These are phyloP conservation scores for Aspergillus ibericus DNA, from an alignment of 2,329 filamentous ascomycete genomes.

Conservation along the genomic window DNA sequence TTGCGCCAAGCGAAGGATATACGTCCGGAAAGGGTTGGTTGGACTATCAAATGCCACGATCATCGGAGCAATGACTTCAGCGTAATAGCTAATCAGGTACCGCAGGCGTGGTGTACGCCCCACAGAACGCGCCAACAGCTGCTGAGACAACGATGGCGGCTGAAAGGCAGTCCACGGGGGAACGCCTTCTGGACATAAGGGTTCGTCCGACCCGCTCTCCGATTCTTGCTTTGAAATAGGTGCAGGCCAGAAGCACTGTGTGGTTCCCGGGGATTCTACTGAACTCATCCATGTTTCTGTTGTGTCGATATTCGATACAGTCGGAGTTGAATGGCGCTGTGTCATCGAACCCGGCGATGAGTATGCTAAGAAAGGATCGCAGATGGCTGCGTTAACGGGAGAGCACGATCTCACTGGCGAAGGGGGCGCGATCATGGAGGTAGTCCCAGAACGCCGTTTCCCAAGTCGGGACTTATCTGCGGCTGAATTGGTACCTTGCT, in stretches of 20 bases:
- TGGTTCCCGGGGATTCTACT: neutral
- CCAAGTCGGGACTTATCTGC: neutral
- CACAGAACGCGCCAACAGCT: constrained; percentile 49
- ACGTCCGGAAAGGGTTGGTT: constrained; percentile 79
- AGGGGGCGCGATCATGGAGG: neutral
- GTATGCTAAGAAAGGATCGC: neutral
- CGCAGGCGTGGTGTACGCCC: constrained; percentile 73
- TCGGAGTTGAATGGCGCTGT: neutral
- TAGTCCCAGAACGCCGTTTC: neutral
- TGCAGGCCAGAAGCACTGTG: neutral
- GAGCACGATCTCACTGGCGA: neutral
- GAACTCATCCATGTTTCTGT: neutral
- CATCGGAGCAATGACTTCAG: constrained; percentile 85
- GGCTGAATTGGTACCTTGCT: neutral
- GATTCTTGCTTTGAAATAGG: neutral
- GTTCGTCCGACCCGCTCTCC: constrained; percentile 4
- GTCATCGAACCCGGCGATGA: neutral
- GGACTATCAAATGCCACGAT: constrained; percentile 89
- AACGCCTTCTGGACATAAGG: neutral
- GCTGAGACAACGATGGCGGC: constrained; percentile 36
- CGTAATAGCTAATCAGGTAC: constrained; percentile 90
- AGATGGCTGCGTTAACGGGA: neutral
- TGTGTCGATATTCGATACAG: neutral
- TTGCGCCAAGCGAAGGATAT: constrained; percentile 75
- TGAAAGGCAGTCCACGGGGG: constrained; percentile 22